phyloP scores from a whole-genome alignment of 106 monocot species.

The Dendrobium chrysotoxum region DNA sequence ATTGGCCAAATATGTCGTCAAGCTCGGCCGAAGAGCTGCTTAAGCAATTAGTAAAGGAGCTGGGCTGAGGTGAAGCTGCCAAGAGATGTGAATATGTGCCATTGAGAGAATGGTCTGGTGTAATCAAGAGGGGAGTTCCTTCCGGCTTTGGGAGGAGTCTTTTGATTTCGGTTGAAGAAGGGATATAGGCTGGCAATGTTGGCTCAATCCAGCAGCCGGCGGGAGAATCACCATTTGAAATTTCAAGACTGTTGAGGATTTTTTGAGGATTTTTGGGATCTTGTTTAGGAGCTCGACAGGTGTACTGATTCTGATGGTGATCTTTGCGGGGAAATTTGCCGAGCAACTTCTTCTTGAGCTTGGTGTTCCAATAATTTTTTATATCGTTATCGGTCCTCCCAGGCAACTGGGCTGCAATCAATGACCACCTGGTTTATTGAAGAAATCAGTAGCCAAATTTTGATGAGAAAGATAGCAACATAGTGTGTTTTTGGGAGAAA shows the following conservation, averaged over 20 bases:
- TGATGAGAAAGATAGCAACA: too few relatives aligned
- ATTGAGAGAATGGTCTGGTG: too few relatives aligned
- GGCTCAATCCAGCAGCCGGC: neutral
- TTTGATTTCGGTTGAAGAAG: too few relatives aligned
- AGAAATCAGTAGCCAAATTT: neutral
- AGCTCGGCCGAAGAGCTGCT: conserved; percentile 27
- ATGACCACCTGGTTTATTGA: conserved; percentile 57
- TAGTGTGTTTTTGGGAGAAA: too few relatives aligned
- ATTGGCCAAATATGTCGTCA: conserved; percentile 30
- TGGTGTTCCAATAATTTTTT: conserved; percentile 94
- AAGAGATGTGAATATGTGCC: neutral
- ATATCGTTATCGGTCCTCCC: conserved; percentile 87
- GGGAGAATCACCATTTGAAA: neutral
- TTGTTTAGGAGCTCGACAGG: too few relatives aligned
- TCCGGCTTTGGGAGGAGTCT: too few relatives aligned
- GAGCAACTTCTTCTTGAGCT: conserved; percentile 62
- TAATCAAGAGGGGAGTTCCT: too few relatives aligned
- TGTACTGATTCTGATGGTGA: neutral
- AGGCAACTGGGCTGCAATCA: conserved; percentile 78
- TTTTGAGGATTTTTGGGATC: neutral
- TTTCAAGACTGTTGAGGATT: neutral
- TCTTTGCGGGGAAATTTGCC: conserved; percentile 15
- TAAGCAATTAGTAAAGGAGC: neutral
- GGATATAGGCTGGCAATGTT: too few relatives aligned
- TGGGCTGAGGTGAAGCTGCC: neutral